A percentile compares a stretch with the other conserved stretches of the same genome.
Conservation (phyloP, 2,329 filamentous ascomycete genomes). For the Graphilbum fragrans region DNA sequence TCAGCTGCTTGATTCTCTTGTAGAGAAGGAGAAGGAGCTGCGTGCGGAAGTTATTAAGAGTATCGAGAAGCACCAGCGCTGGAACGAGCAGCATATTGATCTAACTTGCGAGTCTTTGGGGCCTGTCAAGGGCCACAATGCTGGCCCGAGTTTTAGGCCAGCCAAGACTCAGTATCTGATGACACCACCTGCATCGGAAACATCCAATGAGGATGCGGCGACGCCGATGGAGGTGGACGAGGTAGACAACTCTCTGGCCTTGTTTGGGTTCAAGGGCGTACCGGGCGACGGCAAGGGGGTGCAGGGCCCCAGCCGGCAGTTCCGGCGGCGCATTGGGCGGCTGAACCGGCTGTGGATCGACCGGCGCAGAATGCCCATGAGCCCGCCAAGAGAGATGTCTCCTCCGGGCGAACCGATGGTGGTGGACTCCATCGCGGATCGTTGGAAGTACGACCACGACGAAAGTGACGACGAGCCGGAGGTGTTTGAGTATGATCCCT, state of each 20-base stretch:
- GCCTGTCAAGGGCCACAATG: constrained; percentile 54
- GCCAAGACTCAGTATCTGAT: constrained; percentile 61
- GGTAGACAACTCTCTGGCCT: constrained; percentile 18
- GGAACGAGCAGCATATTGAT: constrained; percentile 86
- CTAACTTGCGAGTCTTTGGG: constrained; percentile 76
- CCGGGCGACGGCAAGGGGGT: constrained; percentile 14
- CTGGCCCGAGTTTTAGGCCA: constrained; percentile 54
- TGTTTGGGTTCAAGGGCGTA: constrained; percentile 35
- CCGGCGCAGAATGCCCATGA: constrained; percentile 52
- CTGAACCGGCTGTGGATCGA: constrained; percentile 82
- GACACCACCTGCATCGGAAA: constrained; percentile 48
- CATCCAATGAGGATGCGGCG: constrained; percentile 31
- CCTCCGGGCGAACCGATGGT: constrained; percentile 1
- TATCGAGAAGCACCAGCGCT: constrained; percentile 76
- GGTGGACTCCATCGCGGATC: constrained; percentile 39
- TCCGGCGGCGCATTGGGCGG: constrained; percentile 73
- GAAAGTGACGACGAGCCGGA: constrained; percentile 70
- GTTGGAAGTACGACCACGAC: constrained; percentile 81
- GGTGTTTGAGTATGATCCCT: constrained; percentile 65
- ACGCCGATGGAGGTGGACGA: constrained; percentile 41
- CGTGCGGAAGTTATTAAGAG: constrained; percentile 75
- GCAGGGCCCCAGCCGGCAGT: constrained; percentile 41
- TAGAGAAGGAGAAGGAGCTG: constrained; percentile 73
- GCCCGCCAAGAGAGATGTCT: constrained; percentile 27
- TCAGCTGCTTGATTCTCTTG: constrained; percentile 61